Conservation (phyloP, 495 filamentous ascomycete genomes). For the Aspergillus heteromorphus region DNA sequence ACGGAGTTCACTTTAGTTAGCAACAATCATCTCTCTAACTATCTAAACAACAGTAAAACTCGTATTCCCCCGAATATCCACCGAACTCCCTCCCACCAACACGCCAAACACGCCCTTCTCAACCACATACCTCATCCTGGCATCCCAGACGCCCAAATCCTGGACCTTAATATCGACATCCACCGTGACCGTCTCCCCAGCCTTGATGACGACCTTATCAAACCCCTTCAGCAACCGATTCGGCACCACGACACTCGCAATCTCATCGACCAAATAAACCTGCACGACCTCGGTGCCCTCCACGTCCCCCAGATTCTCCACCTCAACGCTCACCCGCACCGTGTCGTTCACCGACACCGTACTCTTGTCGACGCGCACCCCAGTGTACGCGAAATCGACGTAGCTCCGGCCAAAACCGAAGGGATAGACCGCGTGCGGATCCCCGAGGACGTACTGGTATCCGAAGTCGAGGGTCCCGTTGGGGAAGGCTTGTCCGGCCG, state of each 20-base stretch:
- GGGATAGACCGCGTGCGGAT: slow-evolving; percentile 52
- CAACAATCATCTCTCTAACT: too few relatives aligned
- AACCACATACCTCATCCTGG: slow-evolving; percentile 61
- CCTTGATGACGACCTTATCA: slow-evolving; percentile 56
- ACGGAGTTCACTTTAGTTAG: too few relatives aligned
- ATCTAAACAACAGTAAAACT: slow-evolving; percentile 44
- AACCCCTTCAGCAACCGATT: slow-evolving; percentile 65
- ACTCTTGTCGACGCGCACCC: slow-evolving; percentile 40
- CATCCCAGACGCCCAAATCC: slow-evolving; percentile 55
- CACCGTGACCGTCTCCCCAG: slow-evolving; percentile 55
- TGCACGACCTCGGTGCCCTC: slow-evolving; percentile 66
- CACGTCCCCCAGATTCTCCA: slow-evolving; percentile 50
- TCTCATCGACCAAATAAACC: slow-evolving; percentile 56
- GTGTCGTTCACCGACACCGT: slow-evolving; percentile 38
- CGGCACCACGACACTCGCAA: slow-evolving; percentile 59
- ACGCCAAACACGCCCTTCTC: slow-evolving; percentile 61
- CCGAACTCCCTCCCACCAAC: slow-evolving; percentile 50
- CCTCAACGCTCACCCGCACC: slow-evolving; percentile 47
- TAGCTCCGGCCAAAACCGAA: slow-evolving; percentile 69
- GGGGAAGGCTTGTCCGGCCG: slow-evolving; percentile 39
- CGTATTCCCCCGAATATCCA: slow-evolving; percentile 49
- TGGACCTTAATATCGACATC: slow-evolving; percentile 46
- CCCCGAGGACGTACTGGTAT: slow-evolving; percentile 58
- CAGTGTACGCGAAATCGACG: slow-evolving; percentile 53
- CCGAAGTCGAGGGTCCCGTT: slow-evolving; percentile 62